A percentile compares a stretch with the other conserved stretches of the same genome.
Conservation (phyloP, 78 protist genomes). For the Dictyostelium firmibasis region DNA sequence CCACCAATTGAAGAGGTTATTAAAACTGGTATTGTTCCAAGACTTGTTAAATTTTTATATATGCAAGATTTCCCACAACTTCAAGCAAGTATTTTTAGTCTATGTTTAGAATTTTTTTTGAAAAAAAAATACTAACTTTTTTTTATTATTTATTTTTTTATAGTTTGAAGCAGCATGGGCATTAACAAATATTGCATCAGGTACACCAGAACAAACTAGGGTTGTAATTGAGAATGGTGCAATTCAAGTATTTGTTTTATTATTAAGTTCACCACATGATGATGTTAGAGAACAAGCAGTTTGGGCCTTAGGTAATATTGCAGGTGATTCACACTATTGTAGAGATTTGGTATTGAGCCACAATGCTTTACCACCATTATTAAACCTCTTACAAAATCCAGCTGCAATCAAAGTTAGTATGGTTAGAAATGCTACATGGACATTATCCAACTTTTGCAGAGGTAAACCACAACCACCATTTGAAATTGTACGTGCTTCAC, state of each 20-base stretch:
- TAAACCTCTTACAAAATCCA: constrained; percentile 22
- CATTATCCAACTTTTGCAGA: constrained; percentile 97
- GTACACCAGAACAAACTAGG: constrained; percentile 93
- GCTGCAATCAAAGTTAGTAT: constrained; percentile 65
- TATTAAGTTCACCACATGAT: constrained; percentile 86
- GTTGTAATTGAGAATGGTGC: constrained; percentile 92
- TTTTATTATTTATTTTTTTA: neutral
- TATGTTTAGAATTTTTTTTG: neutral
- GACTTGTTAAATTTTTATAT: constrained; percentile 91
- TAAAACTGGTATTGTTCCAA: constrained; percentile 92
- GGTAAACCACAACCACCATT: constrained; percentile 96
- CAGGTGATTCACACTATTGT: constrained; percentile 95
- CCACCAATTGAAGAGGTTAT: constrained; percentile 98
- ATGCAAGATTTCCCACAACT: constrained; percentile 63
- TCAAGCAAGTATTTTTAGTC: constrained; percentile 63
- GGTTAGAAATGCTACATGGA: constrained; percentile 98
- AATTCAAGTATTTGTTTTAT: constrained; percentile 92
- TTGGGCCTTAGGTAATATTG: constrained; percentile 99
- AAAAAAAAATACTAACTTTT: neutral
- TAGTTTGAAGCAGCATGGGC: constrained; percentile 98
- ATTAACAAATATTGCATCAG: constrained; percentile 96
- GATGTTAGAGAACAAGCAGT: constrained; percentile 98
- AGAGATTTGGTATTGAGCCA: constrained; percentile 91
- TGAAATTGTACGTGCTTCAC: constrained; percentile 28
- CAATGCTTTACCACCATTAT: constrained; percentile 84